A percentile compares a stretch with the other conserved stretches of the same genome.
These are phyloP conservation scores for Acanthamoeba sp. DNA, from an alignment of 208 protist genomes.

Conservation along the genomic window DNA sequence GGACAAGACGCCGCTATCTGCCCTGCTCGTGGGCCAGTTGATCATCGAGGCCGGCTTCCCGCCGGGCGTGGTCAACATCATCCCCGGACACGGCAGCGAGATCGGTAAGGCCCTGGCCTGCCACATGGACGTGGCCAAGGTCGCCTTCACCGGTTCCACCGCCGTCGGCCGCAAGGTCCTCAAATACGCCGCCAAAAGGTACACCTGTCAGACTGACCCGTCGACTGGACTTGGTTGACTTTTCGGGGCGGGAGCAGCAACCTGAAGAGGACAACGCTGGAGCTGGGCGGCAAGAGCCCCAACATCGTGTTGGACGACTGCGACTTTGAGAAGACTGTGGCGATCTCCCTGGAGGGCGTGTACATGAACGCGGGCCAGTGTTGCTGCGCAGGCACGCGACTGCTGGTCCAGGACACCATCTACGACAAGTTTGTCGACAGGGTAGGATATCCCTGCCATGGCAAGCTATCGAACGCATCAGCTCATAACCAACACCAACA, in stretches of 20 bases:
- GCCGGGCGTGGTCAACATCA: conserved; percentile 80
- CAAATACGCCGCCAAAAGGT: conserved; percentile 41
- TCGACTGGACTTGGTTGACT: no score
- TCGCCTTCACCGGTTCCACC: conserved; percentile 82
- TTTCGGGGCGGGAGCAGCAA: neutral
- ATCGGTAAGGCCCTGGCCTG: neutral
- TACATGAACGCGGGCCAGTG: conserved; percentile 95
- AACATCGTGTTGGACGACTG: conserved; percentile 94
- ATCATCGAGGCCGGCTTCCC: conserved; percentile 80
- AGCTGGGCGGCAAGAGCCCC: conserved; percentile 95
- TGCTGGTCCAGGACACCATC: conserved; percentile 54
- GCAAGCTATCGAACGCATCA: no score
- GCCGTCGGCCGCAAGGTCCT: conserved; percentile 72
- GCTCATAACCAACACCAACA: no score
- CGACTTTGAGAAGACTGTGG: conserved; percentile 92
- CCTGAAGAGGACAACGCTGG: conserved; percentile 93
- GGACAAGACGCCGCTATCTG: conserved; percentile 80
- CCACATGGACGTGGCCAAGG: conserved; percentile 81
- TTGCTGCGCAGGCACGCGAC: conserved; percentile 91
- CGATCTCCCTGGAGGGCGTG: conserved; percentile 90
- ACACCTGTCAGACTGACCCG: no score
- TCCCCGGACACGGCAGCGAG: conserved; percentile 73
- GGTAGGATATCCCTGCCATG: no score
- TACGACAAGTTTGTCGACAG: conserved; percentile 63
- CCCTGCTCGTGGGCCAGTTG: conserved; percentile 72